Evolutionary conservation across 345 rosid species (phyloP).

Genomic region (Physaria fendleri): DNA sequence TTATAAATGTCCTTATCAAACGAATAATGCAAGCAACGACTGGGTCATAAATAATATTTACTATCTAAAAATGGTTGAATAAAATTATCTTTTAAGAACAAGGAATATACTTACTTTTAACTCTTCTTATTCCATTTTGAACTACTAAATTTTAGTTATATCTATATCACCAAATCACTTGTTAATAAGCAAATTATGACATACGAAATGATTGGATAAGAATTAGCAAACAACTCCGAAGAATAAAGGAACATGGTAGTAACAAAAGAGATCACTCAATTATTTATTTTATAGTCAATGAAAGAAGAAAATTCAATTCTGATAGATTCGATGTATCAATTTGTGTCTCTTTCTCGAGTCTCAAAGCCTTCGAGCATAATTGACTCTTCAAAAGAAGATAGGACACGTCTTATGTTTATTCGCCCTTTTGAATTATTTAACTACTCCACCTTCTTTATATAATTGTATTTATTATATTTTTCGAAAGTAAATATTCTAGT

Average conservation of each 20-base stretch:
- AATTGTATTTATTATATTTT: no score
- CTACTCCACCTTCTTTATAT: background rate
- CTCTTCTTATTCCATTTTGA: background rate
- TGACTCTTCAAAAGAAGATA: constrained; percentile 23
- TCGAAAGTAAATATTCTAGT: no score
- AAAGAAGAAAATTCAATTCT: constrained; percentile 1
- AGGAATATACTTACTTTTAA: background rate
- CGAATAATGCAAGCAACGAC: constrained; percentile 10
- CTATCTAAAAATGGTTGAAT: no score
- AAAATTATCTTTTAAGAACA: background rate
- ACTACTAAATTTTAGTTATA: background rate
- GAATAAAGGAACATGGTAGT: constrained; percentile 17
- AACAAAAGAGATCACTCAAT: background rate
- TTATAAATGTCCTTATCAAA: constrained; percentile 4
- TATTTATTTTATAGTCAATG: background rate
- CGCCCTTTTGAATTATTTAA: constrained; percentile 12
- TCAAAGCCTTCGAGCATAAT: constrained; percentile 8
- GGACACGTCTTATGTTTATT: constrained; percentile 13
- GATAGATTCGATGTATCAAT: constrained; percentile 20
- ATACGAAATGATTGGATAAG: background rate
- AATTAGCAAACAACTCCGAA: constrained; percentile 1
- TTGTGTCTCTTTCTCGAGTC: background rate
- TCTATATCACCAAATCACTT: background rate
- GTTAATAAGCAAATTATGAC: background rate
- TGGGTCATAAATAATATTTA: no score